Conservation (phyloP, 441 rosid genomes). For the Gossypium davidsonii region DNA sequence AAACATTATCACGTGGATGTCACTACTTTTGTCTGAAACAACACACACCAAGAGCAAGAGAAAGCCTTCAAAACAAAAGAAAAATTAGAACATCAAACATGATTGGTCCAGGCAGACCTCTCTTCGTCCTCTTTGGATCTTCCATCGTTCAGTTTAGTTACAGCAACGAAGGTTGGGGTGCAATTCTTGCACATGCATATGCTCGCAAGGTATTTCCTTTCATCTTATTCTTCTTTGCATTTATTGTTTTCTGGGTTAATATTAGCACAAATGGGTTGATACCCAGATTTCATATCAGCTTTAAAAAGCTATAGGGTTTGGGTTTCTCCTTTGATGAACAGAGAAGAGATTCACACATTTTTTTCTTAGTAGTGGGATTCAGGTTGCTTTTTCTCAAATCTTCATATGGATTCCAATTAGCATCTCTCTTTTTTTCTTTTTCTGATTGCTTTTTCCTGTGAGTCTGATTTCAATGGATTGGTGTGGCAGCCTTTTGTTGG, state of each 20-base stretch:
- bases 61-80: neutral
- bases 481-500: too few relatives aligned
- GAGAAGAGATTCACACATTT: neutral
- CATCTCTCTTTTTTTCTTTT: neutral
- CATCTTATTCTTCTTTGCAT: constrained; percentile 1
- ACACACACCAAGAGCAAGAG: neutral
- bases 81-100: constrained; percentile 14
- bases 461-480: neutral
- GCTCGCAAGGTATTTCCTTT: constrained; percentile 50
- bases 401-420: neutral
- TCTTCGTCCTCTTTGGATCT: constrained; percentile 74
- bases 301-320: neutral
- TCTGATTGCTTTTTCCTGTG: neutral
- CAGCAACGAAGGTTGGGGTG: constrained; percentile 60
- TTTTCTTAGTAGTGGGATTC: constrained; percentile 11
- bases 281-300: neutral
- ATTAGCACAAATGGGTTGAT: neutral
- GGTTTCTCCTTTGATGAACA: neutral
- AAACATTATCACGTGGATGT: too few relatives aligned
- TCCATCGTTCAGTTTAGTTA: constrained; percentile 72
- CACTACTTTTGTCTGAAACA: neutral
- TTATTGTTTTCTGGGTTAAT: neutral
- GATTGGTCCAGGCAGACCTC: constrained; percentile 73
- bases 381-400: neutral
- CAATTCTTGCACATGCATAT: constrained; percentile 60